Evolutionary conservation across 768 basidiomycete genomes (phyloP).

Genomic region (Suillus hirtellus): DNA sequence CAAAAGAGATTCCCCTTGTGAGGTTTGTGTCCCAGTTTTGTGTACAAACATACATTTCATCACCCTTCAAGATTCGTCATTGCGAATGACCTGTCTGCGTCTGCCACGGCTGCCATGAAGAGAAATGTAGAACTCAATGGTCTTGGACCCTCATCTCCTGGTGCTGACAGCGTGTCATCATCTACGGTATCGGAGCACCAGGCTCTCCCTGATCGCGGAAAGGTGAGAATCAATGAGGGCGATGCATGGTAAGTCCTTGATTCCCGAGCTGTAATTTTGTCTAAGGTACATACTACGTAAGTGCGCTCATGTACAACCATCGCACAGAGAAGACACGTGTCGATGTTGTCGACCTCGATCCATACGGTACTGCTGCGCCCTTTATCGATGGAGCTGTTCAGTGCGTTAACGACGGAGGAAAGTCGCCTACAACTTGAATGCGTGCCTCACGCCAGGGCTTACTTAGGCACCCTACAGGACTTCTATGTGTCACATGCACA

Average conservation of each 20-base stretch:
- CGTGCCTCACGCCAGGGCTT: not conserved
- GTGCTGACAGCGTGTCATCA: conserved; percentile 19
- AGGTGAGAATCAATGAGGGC: conserved; percentile 84
- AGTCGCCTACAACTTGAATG: conserved; percentile 19
- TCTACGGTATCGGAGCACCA: conserved; percentile 14
- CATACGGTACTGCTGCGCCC: conserved; percentile 95
- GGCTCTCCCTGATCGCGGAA: conserved; percentile 37
- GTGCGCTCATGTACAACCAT: conserved; percentile 89
- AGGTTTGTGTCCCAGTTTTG: conserved; percentile 51
- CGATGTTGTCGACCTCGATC: conserved; percentile 96
- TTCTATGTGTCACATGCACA: conserved; percentile 95
- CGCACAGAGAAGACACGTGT: conserved; percentile 72
- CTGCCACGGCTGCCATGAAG: conserved; percentile 83
- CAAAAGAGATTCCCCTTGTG: conserved; percentile 91
- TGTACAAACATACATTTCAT: conserved; percentile 15
- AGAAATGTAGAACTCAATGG: conserved; percentile 84
- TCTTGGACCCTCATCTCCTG: conserved; percentile 42
- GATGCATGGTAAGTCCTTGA: conserved; percentile 78
- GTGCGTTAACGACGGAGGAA: conserved; percentile 83
- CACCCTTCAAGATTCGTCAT: conserved; percentile 82
- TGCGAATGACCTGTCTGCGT: conserved; percentile 88
- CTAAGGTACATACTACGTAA: conserved; percentile 30
- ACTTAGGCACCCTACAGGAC: conserved; percentile 46
- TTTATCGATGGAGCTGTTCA: conserved; percentile 96
- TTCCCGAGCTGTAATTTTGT: conserved; percentile 5